phyloP scores from a whole-genome alignment of 2,329 filamentous ascomycete species.

The Fusarium sacchari region DNA sequence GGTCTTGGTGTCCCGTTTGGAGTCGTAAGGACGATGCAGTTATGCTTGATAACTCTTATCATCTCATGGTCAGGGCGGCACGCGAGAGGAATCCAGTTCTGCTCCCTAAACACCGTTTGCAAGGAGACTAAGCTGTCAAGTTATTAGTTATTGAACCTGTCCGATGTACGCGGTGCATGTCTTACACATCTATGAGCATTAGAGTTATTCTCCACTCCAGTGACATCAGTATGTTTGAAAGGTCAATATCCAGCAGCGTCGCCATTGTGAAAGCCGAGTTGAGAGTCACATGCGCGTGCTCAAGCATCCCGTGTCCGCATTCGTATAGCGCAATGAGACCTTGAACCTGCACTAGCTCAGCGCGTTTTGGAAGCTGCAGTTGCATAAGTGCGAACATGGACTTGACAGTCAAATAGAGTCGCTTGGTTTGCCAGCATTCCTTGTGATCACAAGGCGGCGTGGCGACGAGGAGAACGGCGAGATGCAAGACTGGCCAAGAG shows the following conservation, averaged over 20 bases:
- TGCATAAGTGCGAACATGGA: not conserved
- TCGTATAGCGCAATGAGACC: not conserved
- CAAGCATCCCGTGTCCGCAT: not conserved
- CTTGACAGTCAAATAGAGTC: not conserved
- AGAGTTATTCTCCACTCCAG: not conserved
- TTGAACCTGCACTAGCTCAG: not conserved
- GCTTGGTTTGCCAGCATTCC: not conserved
- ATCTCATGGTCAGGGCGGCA: not conserved
- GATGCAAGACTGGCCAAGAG: not conserved
- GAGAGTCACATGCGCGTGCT: not conserved
- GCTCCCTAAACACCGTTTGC: not conserved
- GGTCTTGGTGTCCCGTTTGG: not conserved
- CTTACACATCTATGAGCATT: not conserved
- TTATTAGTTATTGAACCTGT: not conserved
- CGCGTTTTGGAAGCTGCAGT: not conserved
- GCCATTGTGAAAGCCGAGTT: not conserved
- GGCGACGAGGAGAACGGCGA: not conserved
- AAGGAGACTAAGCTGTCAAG: not conserved
- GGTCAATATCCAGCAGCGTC: not conserved
- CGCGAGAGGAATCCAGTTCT: not conserved
- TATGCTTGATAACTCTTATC: not conserved
- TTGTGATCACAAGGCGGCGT: not conserved
- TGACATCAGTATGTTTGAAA: not conserved
- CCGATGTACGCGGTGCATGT: not conserved
- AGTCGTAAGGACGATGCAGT: not conserved